Base-by-base conservation (phyloP, 1,284 basidiomycete species). In the Tylopilus orsonianus region DNA sequence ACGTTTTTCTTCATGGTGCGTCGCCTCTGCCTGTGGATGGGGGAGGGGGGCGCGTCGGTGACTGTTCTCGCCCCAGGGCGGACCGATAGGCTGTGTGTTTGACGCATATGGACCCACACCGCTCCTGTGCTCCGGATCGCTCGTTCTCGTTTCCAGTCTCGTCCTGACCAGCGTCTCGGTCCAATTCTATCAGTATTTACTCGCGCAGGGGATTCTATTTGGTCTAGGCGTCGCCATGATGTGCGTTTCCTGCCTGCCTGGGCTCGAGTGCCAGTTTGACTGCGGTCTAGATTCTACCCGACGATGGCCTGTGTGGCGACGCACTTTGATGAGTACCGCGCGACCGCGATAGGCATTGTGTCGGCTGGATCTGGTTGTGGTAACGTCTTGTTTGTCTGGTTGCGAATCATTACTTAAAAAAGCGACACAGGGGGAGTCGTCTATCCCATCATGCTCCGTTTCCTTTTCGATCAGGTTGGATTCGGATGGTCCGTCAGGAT, bases 361-460 rank as follows among this genome's bases (percentile, higher is more conserved):
- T 66, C 72, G 22, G 71, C 80, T 35, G 78, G 81, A 35, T 77
- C 81, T 43, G 75, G 80, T 48, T 55, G 77, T 48, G 80, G 80
- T 81, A 56, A 52, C 65, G 59, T 47, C 4, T 37, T 47, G 37
- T 46, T 44, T 45, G 41, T 45, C 55, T 30, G 27, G 2, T 14
- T 60, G 58, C 39, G 50, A 46, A 61, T 60, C 43, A 37, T 40
- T 51, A 50, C 54, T 59, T 13, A 52, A 49, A 23, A 34, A 49
- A 23, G 33, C 36, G 20, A 38, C 33, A 48, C 59, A 77, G 84
- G 84, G 20, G 85, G 85, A 7, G 79, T 87, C 4, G 67, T 85
- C 8, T 87, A 79, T 55, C 83, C 85, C 0, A 78, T 87, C 48
- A 72, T 85, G 67, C 72, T 87, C 22, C 78, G 79, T 51, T 70